Evolutionary conservation across 768 basidiomycete species (phyloP), one percentile per base, ranked within the genome.

Genomic region (Holtermanniella nyarrowii): DNA sequence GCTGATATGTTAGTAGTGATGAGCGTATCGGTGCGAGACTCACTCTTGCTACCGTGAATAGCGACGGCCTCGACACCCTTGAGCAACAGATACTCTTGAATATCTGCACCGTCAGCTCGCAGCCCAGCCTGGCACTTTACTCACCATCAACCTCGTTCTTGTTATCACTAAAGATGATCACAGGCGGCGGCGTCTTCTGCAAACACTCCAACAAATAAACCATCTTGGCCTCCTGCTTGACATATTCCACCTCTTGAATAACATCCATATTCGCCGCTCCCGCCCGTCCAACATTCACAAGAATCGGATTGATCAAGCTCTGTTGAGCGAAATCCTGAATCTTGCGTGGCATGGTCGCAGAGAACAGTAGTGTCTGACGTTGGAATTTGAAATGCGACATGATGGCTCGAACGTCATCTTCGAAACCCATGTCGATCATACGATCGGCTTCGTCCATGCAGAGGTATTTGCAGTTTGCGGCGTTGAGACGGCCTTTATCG

Each of bases 211-310:
- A 76, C 14, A 97, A 78, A 71, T 97, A 99, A 1, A 99, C 91
- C 95, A 97, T 97, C 74, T 99, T 99, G 0, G 95, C 95, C 73
- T 97, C 95, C 68, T 95, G 90, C 74, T 99, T 99, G 62, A 99
- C 95, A 62, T 95, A 97, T 74, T 99, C 95, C 20, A 97, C 88
- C 25, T 96, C 86, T 52, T 76, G 70, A 24, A 97, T 77, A 2
- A 99, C 89, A 66, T 97, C 93, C 70, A 99, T 73, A 71, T 91
- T 93, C 40, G 95, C 95, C 20, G 95, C 95, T 64, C 95, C 95
- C 5, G 95, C 93, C 65, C 95, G 85, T 21, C 95, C 93, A 42
- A 97, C 91, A 69, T 99, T 99, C 59, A 99, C 90, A 25, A 97
- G 77, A 13, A 99, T 79, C 1, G 95, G 95, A 60, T 83, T 82